These are phyloP conservation scores for Tricharina praecox DNA, from an alignment of 495 filamentous ascomycete species.

Conservation along the genomic window DNA sequence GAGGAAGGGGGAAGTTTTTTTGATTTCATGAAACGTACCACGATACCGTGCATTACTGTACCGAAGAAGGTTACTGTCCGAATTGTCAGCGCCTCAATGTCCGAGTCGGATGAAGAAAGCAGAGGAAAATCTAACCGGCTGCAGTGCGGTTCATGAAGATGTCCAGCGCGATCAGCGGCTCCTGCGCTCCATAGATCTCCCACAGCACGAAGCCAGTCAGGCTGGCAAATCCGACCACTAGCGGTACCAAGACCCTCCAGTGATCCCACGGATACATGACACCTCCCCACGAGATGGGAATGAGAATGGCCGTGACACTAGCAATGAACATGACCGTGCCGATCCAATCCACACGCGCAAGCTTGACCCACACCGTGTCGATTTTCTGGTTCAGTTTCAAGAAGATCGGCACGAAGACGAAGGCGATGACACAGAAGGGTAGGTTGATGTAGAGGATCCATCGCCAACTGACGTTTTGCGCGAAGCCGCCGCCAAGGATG, in stretches of 20 bases:
- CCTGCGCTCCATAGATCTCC: conserved; percentile 32
- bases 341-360: conserved; percentile 42
- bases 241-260: conserved; percentile 40
- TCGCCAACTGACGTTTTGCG: conserved; percentile 45
- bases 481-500: conserved; percentile 50
- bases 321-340: conserved; percentile 40
- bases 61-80: conserved; percentile 26
- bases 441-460: conserved; percentile 37
- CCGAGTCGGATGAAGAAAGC: neutral
- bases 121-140: conserved; percentile 10
- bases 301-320: conserved; percentile 32
- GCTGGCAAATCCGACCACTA: conserved; percentile 35
- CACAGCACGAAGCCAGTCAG: conserved; percentile 34
- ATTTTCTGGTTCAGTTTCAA: conserved; percentile 26
- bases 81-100: neutral
- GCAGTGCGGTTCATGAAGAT: conserved; percentile 33
- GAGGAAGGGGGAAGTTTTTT: neutral
- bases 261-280: conserved; percentile 36
- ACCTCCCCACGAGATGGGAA: conserved; percentile 41
- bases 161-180: conserved; percentile 33
- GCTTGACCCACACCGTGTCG: conserved; percentile 23
- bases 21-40: conserved; percentile 22
- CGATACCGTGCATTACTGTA: conserved; percentile 36
- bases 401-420: conserved; percentile 30
- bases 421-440: conserved; percentile 29